Evolutionary conservation across 352 stramenopile species (phyloP), one percentile per base, ranked within the genome.

Genomic region (Phytophthora citricola): DNA sequence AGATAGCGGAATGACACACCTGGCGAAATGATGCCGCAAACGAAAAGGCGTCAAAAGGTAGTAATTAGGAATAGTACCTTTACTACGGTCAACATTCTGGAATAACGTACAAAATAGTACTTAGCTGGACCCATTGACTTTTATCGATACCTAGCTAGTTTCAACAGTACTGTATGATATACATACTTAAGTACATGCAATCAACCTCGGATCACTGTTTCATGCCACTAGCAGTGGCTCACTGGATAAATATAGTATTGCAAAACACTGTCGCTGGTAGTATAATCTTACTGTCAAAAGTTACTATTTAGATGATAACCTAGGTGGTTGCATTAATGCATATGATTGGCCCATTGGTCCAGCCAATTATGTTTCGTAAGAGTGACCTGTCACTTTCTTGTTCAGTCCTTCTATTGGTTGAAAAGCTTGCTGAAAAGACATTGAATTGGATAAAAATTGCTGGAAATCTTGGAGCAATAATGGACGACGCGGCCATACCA

Each of bases 1-100:
- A 60, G 40, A 64, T 60, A 36, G 52, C 17, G 48, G 52, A 73
- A 66, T 73, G 65, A 58, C 34, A 54, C 38, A 24, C 17, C 22
- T 51, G 40, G 39, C 2, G 53, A 63, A 69, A 69, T 64, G 45
- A 22, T 54, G 32, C 15, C 40, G 48, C n/a, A 57, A 50, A 20
- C 17, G 58, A 69, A 63, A 59, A 31, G 51, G 31, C 41, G 49
- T 27, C 7, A 7, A 26, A 20, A 56, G 10, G 31, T 36, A 36
- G 31, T 36, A 36, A 36, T 32, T 32, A 2, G 24, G 4, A 4
- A 4, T 26, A 26, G 24, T 26, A 26, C 24, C 2, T 26, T 26
- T 2, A 26, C 24, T 2, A 4, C 2, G 24, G 24, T 26, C 24
- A 26, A 26, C 4, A 26, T 26, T 26, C 24, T 32, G 29, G 29